phyloP scores from a whole-genome alignment of 371 early-diverging fungal species.

The Syncephalastrum monosporum region DNA sequence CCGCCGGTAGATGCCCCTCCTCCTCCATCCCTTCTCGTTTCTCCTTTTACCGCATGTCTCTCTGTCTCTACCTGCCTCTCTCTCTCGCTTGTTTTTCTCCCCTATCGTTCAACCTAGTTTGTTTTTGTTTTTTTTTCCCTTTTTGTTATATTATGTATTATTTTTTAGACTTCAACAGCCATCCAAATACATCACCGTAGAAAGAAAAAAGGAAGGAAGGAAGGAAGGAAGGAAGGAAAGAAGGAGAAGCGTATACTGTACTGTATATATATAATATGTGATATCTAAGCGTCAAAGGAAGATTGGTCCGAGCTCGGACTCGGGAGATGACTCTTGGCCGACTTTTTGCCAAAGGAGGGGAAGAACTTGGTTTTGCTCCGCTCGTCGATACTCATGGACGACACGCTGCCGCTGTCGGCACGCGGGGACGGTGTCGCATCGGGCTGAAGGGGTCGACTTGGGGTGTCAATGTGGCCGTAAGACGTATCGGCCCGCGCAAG shows the following conservation, averaged over 20 bases:
- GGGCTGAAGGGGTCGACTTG: constrained; percentile 25
- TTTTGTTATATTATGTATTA: background rate
- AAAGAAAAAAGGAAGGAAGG: constrained; percentile 2
- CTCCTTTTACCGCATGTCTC: background rate
- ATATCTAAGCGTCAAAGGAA: too few species aligned
- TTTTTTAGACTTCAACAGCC: too few species aligned
- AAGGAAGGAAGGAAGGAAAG: too few species aligned
- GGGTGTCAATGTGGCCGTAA: constrained; percentile 41
- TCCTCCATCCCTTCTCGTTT: background rate
- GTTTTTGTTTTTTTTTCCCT: constrained; percentile 3
- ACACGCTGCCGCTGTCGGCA: constrained; percentile 14
- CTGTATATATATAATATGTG: too few species aligned
- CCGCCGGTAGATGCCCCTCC: constrained; percentile 26
- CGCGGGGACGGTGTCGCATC: background rate
- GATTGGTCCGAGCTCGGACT: too few species aligned
- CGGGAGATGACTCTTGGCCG: too few species aligned
- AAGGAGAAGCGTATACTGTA: background rate
- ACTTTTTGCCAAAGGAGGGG: background rate
- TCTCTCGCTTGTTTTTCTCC: background rate
- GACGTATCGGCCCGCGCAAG: constrained; percentile 16
- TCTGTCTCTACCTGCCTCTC: background rate
- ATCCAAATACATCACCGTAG: constrained; percentile 1
- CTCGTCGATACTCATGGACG: constrained; percentile 16
- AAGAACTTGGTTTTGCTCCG: background rate
- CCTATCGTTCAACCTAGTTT: background rate